A percentile compares a stretch with the other conserved stretches of the same genome.
These are phyloP conservation scores for Tremellales sp. DNA, from an alignment of 1,284 basidiomycete species.

Conservation along the genomic window DNA sequence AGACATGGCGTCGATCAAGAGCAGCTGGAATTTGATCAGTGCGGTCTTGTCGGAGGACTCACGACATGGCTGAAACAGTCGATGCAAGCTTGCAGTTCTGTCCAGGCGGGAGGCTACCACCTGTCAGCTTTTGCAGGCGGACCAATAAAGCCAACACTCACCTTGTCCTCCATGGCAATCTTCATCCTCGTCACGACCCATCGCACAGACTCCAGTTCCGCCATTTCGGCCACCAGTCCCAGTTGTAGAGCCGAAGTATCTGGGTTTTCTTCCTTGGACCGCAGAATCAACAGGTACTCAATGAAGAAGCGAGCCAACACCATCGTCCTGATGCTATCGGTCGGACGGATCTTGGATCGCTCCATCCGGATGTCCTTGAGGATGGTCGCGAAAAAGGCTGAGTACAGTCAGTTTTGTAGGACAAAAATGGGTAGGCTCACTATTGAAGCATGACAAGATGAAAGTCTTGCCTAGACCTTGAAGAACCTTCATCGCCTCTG, in stretches of 20 bases:
- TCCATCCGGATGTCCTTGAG: constrained; percentile 89
- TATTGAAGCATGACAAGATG: constrained; percentile 76
- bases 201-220: constrained; percentile 75
- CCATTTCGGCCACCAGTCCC: constrained; percentile 74
- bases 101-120: constrained; percentile 79
- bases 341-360: constrained; percentile 79
- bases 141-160: constrained; percentile 39
- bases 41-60: constrained; percentile 13
- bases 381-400: constrained; percentile 78
- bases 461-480: constrained; percentile 68
- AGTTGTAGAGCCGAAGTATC: constrained; percentile 52
- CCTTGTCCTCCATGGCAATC: constrained; percentile 82
- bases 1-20: constrained; percentile 69
- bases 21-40: constrained; percentile 58
- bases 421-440: constrained; percentile 52
- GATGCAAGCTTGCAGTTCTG: constrained; percentile 88
- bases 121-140: constrained; percentile 8
- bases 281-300: constrained; percentile 70
- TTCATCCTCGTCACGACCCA: constrained; percentile 88
- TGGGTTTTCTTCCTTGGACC: constrained; percentile 32
- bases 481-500: constrained; percentile 64
- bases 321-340: constrained; percentile 79
- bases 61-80: constrained; percentile 84
- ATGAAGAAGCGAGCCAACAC: constrained; percentile 83
- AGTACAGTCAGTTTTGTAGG: background rate